Base-by-base conservation (phyloP, 164 flowering plant species). In the Macadamia integrifolia region DNA sequence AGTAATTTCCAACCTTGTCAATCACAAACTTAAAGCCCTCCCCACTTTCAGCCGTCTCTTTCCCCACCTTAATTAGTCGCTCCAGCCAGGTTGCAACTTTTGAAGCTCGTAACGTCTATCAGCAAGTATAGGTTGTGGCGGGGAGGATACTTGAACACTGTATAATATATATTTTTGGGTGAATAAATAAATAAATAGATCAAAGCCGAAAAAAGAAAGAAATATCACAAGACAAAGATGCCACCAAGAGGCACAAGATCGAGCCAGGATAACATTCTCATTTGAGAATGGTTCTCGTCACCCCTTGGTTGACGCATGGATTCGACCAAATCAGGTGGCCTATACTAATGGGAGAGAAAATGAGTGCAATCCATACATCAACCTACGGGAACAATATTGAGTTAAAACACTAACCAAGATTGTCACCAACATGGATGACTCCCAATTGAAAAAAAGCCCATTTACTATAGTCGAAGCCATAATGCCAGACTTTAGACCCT, bases 401-500 rank as follows among this genome's bases (percentile, higher is more conserved):
- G 40, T 35, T 23, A 23, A 23, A 35, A 35, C 40, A 40, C 28
- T 53, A 66, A 85, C 89, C 86, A 52, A 86, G 64, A 12, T 66
- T 70, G 44, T 86, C 87, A 12, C 77, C 66, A 11, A 77, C 52
- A 74, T 64, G 77, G 31, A 84, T 81, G 57, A 80, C 85, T 7
- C 77, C 74, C 40, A 53, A 72, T 48, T 65, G 61, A 61, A 68
- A 23, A 23, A 23, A 23, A 29, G 86, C 81, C 87, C 87, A 86
- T 6, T 66, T 67, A 5, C 73, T 69, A 78, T 84, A 86, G 66
- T 86, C 75, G 62, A 77, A 79, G 69, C 87, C 86, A n/a, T 64
- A 83, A 31, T n/a, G 79, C 87, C 85, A 85, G 12, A 69, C 46
- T 30, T 77, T 62, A 11, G 80, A 72, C 15, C 87, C 87, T 52